Percentiles rank a stretch among this genome's conserved stretches.
phyloP scores from a whole-genome alignment of 257 asterid species.

The Verbascum thapsus region DNA sequence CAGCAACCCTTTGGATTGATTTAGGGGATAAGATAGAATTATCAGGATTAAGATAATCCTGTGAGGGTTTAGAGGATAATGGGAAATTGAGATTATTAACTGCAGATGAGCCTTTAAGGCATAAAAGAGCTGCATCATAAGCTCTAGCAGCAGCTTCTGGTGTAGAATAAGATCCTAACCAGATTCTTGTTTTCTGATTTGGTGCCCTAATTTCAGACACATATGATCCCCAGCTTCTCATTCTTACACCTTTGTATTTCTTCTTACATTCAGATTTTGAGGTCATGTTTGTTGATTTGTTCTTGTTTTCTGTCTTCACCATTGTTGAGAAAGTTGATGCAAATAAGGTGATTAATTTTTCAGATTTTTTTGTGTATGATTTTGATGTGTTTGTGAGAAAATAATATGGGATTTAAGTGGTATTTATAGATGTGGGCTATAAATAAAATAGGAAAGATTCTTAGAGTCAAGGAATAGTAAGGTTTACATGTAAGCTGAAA shows the following conservation, averaged over 20 bases:
- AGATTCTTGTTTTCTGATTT: conserved; percentile 87
- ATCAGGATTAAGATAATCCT: conserved; percentile 12
- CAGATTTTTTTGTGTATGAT: not conserved
- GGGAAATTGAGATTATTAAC: conserved; percentile 67
- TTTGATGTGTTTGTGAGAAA: too few species aligned
- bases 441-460: conserved; percentile 9
- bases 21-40: conserved; percentile 57
- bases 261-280: conserved; percentile 42
- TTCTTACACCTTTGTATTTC: conserved; percentile 92
- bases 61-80: conserved; percentile 19
- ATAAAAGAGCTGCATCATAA: conserved; percentile 83
- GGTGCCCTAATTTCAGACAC: conserved; percentile 90
- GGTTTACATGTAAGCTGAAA: conserved; percentile 36
- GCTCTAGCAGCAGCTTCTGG: conserved; percentile 98
- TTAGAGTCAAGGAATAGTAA: conserved; percentile 47
- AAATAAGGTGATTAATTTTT: not conserved
- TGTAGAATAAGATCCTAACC: conserved; percentile 94
- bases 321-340: conserved; percentile 27
- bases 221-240: conserved; percentile 61
- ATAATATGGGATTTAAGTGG: too few species aligned
- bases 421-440: too few species aligned
- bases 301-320: conserved; percentile 60
- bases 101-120: conserved; percentile 74
- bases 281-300: conserved; percentile 22
- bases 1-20: conserved; percentile 74